Evolutionary conservation across 345 rosid genomes (phyloP).

Genomic region (Bretschneidera sinensis): DNA sequence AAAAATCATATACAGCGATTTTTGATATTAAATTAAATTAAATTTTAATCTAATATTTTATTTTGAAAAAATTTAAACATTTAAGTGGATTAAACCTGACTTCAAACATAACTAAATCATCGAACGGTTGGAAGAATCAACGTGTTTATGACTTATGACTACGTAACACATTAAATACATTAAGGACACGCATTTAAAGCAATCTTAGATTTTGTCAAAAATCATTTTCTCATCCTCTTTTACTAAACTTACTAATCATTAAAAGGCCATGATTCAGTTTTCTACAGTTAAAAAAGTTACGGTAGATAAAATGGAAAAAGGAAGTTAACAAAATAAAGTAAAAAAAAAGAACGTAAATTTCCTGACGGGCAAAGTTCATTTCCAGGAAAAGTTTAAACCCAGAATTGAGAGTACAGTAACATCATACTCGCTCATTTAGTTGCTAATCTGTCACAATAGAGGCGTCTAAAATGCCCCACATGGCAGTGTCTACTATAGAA

Average conservation of each 20-base stretch:
- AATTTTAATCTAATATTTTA: no score
- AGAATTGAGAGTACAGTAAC: neutral
- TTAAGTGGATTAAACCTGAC: no score
- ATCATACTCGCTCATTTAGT: neutral
- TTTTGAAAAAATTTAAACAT: no score
- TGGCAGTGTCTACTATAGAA: conserved; percentile 1
- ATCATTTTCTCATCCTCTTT: conserved; percentile 14
- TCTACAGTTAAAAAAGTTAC: neutral
- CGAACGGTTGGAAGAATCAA: no score
- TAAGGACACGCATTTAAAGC: conserved; percentile 10
- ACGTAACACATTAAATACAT: neutral
- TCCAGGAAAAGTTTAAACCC: neutral
- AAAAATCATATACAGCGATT: no score
- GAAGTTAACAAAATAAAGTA: neutral
- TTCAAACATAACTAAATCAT: no score
- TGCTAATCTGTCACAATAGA: no score
- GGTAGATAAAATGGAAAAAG: neutral
- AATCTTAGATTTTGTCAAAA: conserved; percentile 14
- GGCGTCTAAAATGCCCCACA: neutral
- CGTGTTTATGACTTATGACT: no score
- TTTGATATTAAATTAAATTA: no score
- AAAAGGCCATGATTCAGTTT: conserved; percentile 13
- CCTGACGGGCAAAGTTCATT: conserved; percentile 1
- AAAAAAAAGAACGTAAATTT: conserved; percentile 9
- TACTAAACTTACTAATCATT: conserved; percentile 20